Evolutionary conservation across 2,329 filamentous ascomycete genomes (phyloP).

Genomic region (Chrysoporthe deuterocubensis): DNA sequence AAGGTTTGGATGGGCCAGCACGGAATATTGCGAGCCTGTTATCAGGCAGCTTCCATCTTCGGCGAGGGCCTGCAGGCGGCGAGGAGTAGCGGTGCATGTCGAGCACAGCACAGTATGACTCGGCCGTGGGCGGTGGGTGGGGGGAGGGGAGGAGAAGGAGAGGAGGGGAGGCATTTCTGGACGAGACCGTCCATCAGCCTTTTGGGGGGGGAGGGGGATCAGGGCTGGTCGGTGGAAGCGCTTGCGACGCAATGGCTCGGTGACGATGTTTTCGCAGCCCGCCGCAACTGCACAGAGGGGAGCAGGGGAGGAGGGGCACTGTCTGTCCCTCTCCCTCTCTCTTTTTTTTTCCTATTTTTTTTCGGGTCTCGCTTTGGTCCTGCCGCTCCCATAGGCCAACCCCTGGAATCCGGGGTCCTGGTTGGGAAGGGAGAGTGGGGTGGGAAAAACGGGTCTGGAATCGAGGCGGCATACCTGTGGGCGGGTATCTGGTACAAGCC

Average conservation of each 20-base stretch:
- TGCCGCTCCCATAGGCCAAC: not conserved
- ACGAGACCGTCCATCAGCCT: too few relatives aligned
- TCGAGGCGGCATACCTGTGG: not conserved
- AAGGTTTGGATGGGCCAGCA: not conserved
- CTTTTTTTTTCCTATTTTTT: too few relatives aligned
- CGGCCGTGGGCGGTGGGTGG: not conserved
- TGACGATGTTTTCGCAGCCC: too few relatives aligned
- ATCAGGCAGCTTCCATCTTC: slow-evolving; percentile 14
- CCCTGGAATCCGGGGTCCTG: not conserved
- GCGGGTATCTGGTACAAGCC: not conserved
- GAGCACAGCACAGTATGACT: not conserved
- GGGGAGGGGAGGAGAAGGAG: not conserved
- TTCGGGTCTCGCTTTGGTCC: too few relatives aligned
- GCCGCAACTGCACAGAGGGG: not conserved
- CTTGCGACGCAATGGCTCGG: too few relatives aligned
- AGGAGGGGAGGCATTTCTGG: not conserved
- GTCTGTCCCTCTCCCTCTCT: too few relatives aligned
- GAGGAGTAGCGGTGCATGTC: not conserved
- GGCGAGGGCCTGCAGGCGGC: slow-evolving; percentile 8
- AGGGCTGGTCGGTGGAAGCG: too few relatives aligned
- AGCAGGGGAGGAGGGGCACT: too few relatives aligned
- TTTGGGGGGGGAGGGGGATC: too few relatives aligned
- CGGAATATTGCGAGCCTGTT: slow-evolving; percentile 1
- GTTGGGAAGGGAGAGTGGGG: not conserved
- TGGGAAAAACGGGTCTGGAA: not conserved